Evolutionary conservation across 2,329 filamentous ascomycete genomes (phyloP).

Genomic region (Fusarium denticulatum): DNA sequence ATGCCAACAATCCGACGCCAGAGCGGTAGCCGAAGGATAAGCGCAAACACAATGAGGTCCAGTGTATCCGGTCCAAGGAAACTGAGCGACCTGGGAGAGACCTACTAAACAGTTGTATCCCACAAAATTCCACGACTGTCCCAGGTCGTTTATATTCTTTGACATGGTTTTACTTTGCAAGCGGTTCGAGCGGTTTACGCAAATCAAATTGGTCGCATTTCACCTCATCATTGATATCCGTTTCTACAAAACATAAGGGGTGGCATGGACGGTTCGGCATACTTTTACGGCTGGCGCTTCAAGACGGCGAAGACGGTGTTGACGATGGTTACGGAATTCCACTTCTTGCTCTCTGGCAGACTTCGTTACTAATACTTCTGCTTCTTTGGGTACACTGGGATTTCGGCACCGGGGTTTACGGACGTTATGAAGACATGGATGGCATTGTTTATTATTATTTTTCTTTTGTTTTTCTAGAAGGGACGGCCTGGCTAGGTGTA

Average conservation of each 20-base stretch:
- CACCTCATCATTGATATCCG: conserved; percentile 35
- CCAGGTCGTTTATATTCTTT: conserved; percentile 30
- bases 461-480: conserved; percentile 26
- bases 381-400: conserved; percentile 42
- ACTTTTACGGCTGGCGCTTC: conserved; percentile 44
- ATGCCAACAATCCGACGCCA: conserved; percentile 56
- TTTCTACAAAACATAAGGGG: conserved; percentile 34
- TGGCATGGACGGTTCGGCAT: conserved; percentile 35
- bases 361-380: conserved; percentile 38
- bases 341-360: conserved; percentile 41
- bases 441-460: conserved; percentile 39
- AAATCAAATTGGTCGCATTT: conserved; percentile 37
- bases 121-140: conserved; percentile 5
- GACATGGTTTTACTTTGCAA: conserved; percentile 36
- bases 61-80: conserved; percentile 51
- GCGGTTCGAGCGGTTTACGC: conserved; percentile 35
- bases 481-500: conserved; percentile 14
- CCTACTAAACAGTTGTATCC: conserved; percentile 53
- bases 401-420: conserved; percentile 42
- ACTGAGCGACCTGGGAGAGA: conserved; percentile 64
- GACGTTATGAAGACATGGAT: conserved; percentile 46
- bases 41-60: conserved; percentile 48
- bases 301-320: conserved; percentile 43
- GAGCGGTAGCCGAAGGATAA: conserved; percentile 57
- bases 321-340: conserved; percentile 45